Base-by-base conservation (phyloP, 2,329 filamentous ascomycete genomes). In the Cladophialophora chaetospira region DNA sequence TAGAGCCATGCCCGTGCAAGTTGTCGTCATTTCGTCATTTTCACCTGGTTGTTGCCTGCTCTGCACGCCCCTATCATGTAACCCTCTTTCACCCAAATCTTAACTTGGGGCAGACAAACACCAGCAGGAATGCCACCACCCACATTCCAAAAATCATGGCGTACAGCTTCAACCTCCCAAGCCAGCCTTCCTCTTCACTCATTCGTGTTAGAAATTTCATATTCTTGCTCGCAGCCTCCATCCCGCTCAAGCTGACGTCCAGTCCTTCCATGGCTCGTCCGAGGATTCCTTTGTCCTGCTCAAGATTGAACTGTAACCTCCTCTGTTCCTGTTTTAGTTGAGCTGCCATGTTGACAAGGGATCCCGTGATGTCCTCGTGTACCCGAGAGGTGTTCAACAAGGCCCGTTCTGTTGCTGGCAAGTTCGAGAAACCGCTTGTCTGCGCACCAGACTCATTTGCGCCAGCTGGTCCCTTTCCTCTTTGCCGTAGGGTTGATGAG, bases 121-220 rank as follows among this genome's bases (percentile, higher is more conserved):
- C 92, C 63, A 97, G 73, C 70, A 95, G 66, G 31, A 96, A 76
- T 15, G 91, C 82, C 23, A 84, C 74, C n/a, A 95, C 66, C 86
- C 91, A 93, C 61, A 97, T 72, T 26, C 84, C 90, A 66, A 87
- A 88, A 46, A 97, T 91, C 81, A 89, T 88, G 35, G 79, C 87
- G 77, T 94, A 96, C 59, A 97, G 78, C 74, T 93, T 79, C 77
- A 96, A 83, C 50, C 92, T 77, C 4, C 88, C 91, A 84, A 83
- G 91, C 88, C 88, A 95, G 0, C 91, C 91, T 70, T 88, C 87
- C 3, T 91, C 92, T 75, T 97, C 93, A 13, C 88, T 91, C 85
- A 96, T 91, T 50, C 81, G 81, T 65, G 84, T 79, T 69, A 97
- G 72, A 67, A 83, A 80, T 1, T 89, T 87, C 89, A 97, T 95